These are phyloP conservation scores for Aspergillus viridinutans DNA, from an alignment of 2,329 filamentous ascomycete species.

Conservation along the genomic window DNA sequence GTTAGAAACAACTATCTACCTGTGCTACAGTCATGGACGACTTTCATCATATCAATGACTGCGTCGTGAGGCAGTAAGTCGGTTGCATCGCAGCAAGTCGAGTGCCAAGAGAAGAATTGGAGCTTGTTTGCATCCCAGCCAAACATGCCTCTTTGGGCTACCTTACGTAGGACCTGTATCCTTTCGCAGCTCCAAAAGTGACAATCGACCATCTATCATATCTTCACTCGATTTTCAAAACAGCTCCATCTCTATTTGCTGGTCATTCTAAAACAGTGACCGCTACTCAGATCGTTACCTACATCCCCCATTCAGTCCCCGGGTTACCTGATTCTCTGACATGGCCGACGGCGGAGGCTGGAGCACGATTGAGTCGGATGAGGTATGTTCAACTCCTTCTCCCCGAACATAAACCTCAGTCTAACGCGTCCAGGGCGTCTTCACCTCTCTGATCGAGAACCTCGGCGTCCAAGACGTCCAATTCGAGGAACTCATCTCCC, in stretches of 20 bases:
- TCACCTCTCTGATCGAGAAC: slow-evolving; percentile 90
- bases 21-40: neutral
- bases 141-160: neutral
- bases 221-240: neutral
- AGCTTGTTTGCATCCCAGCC: neutral
- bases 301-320: neutral
- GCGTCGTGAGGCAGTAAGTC: too few species aligned
- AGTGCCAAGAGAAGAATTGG: neutral
- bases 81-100: neutral
- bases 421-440: slow-evolving; percentile 66
- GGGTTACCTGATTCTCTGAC: slow-evolving; percentile 47
- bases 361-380: slow-evolving; percentile 98
- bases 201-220: neutral
- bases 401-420: slow-evolving; percentile 6
- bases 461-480: slow-evolving; percentile 91
- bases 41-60: neutral
- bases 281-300: neutral
- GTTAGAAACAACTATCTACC: too few species aligned
- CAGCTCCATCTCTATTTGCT: neutral
- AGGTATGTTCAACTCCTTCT: slow-evolving; percentile 54
- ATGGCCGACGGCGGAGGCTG: slow-evolving; percentile 67
- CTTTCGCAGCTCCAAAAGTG: neutral
- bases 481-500: slow-evolving; percentile 90
- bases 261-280: neutral
- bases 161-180: neutral